Conservation (phyloP, 2,329 filamentous ascomycete species). For the Venturia aucupariae region DNA sequence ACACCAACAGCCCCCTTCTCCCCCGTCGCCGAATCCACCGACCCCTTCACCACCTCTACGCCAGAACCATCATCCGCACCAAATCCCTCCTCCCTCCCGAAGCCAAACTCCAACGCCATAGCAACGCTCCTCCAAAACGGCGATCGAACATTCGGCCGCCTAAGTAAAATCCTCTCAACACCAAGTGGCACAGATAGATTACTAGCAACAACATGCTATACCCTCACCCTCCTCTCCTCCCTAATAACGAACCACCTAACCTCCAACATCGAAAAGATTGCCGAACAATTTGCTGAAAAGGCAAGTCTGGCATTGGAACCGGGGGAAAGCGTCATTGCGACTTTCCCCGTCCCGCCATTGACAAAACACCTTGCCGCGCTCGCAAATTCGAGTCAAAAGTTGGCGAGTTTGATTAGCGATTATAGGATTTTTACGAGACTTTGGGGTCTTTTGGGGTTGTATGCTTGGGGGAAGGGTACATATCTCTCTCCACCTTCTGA, state of each 20-base stretch:
- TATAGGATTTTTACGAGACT: constrained; percentile 64
- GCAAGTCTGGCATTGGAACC: constrained; percentile 31
- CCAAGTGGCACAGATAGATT: constrained; percentile 31
- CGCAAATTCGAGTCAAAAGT: constrained; percentile 19
- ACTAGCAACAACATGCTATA: constrained; percentile 36
- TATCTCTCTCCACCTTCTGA: constrained; percentile 28
- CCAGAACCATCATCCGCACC: neutral
- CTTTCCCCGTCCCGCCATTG: constrained; percentile 30
- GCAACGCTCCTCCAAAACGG: constrained; percentile 14
- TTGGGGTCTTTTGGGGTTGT: constrained; percentile 68
- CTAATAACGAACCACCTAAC: constrained; percentile 30
- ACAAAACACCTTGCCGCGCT: constrained; percentile 17
- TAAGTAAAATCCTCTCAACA: constrained; percentile 30
- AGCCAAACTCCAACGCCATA: neutral
- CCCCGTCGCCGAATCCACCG: neutral
- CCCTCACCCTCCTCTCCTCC: constrained; percentile 32
- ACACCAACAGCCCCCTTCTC: constrained; percentile 8
- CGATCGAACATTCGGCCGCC: constrained; percentile 26
- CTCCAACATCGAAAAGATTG: constrained; percentile 26
- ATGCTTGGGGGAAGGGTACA: constrained; percentile 49
- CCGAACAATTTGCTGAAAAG: constrained; percentile 29
- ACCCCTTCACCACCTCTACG: neutral
- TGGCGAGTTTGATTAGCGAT: constrained; percentile 56
- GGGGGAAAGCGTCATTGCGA: constrained; percentile 32
- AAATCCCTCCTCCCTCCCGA: constrained; percentile 6